Evolutionary conservation across 2,329 filamentous ascomycete species (phyloP), one percentile per base, ranked within the genome.

Genomic region (Apiospora rasikravindrae): DNA sequence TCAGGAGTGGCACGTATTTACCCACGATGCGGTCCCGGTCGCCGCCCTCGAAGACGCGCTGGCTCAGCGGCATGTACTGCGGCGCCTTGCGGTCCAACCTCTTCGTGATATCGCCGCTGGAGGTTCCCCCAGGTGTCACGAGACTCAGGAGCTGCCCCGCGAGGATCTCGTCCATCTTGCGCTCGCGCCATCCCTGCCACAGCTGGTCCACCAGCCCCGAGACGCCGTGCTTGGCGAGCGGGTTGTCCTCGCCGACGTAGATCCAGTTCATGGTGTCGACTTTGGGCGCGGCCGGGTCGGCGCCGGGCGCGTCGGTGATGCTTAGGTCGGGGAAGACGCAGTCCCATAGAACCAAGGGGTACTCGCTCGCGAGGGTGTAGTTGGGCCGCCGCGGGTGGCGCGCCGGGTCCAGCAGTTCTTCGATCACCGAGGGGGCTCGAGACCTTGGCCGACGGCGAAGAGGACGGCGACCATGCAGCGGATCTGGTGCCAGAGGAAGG

Each of bases 401-500:
- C 40, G 85, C 78, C 11, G 93, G 85, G 80, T 98, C 93, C 37
- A 99, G 88, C 57, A 99, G 86, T 33, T 92, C 87, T 69, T 90
- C 87, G 61, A 98, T 86, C 19, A 98, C 83, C 0, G 88, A 88
- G 0, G 95, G 93, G 86, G 80, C 81, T 99, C 96, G 22, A 97
- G 88, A 0, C 94, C 91, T 83, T 99, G 96, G 40, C 94, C 96
- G 11, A 98, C 91, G 14, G 96, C 86, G 85, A 99, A 98, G n/a
- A 99, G 86, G 8, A 98, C 86, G 22, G 92, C 90, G n/a, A 97
- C 91, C 90, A 99, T 95, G 84, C 96, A 94, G 33, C 96, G 91
- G 76, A 99, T 97, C 84, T 99, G 96, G 83, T 99, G 96, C 96
- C 96, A 99, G 67, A 99, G 84, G 82, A 99, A 99, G 1, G 95